Base-by-base conservation (phyloP, 495 filamentous ascomycete genomes). In the Daldinia childiae region DNA sequence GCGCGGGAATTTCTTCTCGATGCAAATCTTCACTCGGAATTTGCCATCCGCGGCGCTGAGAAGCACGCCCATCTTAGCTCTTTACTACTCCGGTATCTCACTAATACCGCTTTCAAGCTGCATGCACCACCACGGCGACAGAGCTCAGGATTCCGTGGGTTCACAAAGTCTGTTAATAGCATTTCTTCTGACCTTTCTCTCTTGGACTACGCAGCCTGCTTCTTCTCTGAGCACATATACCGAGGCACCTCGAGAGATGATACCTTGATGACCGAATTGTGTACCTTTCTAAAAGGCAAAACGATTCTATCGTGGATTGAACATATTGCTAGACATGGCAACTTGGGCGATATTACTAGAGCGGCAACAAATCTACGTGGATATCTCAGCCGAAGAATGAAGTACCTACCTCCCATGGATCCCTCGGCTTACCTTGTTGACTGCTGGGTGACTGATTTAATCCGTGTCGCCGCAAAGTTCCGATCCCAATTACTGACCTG, bases 391-490 rank as follows among this genome's bases (percentile, higher is more conserved):
- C 51, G 71, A 5, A 63, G 75, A 51, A 58, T 52, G 21, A 69
- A 77, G 41, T 72, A 77, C 48, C 65, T 72, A 3, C 61, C 74
- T 26, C 69, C 69, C 27, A 71, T 71, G 9, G 73, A 79, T 41
- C 61, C 62, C 26, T 64, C 57, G 11, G 57, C 61, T 21, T 15
- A 77, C 1, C 69, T 75, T 26, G 51, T 55, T 32, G 57, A 61
- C 14, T 24, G 45, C 19, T 80, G 79, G 79, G 68, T 68, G 19
- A 77, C 68, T 26, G 80, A 82, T 32, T 59, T 80, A 39, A 73
- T 77, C 19, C 77, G 79, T 6, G 71, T 82, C 8, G 68, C 73
- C 8, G 75, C 74, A 43, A 79, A 77, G 52, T 82, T 82, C 58
- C 48, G 68, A 12, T 36, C 62, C 4, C 69, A 76, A 55, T 71